Conservation (phyloP, 192 early-diverging fungal genomes). For the Jimgerdemannia lactiflua region DNA sequence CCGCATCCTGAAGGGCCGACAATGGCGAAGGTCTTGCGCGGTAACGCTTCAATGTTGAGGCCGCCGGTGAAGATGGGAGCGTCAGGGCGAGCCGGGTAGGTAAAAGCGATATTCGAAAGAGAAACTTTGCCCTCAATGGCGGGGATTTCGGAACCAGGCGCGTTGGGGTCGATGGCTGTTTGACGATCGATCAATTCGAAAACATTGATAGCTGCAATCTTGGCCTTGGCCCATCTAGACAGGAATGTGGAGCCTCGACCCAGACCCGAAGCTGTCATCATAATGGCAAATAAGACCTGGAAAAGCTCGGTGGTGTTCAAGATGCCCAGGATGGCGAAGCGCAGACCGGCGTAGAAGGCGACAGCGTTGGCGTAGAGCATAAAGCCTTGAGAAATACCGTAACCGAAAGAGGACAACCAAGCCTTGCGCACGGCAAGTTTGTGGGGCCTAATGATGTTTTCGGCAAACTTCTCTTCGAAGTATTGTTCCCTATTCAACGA, state of each 20-base stretch:
- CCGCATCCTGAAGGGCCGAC: slow-evolving; percentile 87
- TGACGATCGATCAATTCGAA: slow-evolving; percentile 68
- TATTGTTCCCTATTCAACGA: slow-evolving; percentile 68
- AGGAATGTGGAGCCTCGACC: slow-evolving; percentile 67
- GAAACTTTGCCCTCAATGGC: slow-evolving; percentile 41
- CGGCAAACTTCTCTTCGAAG: slow-evolving; percentile 66
- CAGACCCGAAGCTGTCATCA: slow-evolving; percentile 65
- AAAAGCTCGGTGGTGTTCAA: slow-evolving; percentile 54
- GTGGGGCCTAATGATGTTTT: slow-evolving; percentile 67
- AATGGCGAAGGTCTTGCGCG: slow-evolving; percentile 78
- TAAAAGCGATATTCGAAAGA: slow-evolving; percentile 57
- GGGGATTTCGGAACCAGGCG: slow-evolving; percentile 29
- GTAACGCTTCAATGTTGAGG: slow-evolving; percentile 37
- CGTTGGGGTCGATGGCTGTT: slow-evolving; percentile 60
- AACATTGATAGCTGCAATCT: slow-evolving; percentile 70
- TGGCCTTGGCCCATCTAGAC: slow-evolving; percentile 76
- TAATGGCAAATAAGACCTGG: slow-evolving; percentile 72
- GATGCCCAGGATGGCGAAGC: slow-evolving; percentile 49
- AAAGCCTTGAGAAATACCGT: slow-evolving; percentile 69
- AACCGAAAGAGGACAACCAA: slow-evolving; percentile 64
- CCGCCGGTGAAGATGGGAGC: slow-evolving; percentile 58
- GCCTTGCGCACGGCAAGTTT: slow-evolving; percentile 60
- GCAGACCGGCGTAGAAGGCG: slow-evolving; percentile 72
- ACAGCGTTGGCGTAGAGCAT: slow-evolving; percentile 74
- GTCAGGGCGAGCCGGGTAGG: slow-evolving; percentile 67